Conservation (phyloP, 2,329 filamentous ascomycete genomes). For the Pestalotiopsis sp. region DNA sequence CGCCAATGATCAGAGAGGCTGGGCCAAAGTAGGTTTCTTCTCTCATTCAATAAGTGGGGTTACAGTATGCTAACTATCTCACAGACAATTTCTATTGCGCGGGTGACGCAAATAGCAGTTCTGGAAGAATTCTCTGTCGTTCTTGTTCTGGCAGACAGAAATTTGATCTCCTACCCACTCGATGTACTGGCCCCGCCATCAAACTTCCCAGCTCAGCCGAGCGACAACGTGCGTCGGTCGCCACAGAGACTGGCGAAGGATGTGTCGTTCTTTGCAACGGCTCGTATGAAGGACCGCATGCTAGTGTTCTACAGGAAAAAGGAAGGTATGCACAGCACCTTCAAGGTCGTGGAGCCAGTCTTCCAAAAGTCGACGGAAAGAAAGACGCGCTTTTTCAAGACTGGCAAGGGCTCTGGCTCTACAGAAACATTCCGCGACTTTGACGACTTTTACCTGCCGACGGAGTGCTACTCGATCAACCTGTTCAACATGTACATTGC, state of each 20-base stretch:
- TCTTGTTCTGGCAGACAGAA: constrained; percentile 87
- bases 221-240: constrained; percentile 79
- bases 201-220: constrained; percentile 61
- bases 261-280: constrained; percentile 94
- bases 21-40: constrained; percentile 71
- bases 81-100: constrained; percentile 74
- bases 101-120: constrained; percentile 90
- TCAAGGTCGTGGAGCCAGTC: constrained; percentile 95
- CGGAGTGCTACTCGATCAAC: constrained; percentile 93
- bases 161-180: constrained; percentile 89
- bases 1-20: constrained; percentile 85
- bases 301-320: constrained; percentile 97
- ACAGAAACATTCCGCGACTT: constrained; percentile 98
- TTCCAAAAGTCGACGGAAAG: constrained; percentile 90
- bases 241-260: constrained; percentile 92
- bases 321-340: constrained; percentile 88
- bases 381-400: constrained; percentile 69
- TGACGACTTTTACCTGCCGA: constrained; percentile 97
- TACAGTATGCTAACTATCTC: constrained; percentile 21
- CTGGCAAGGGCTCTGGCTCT: constrained; percentile 64
- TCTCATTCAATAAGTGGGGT: not conserved
- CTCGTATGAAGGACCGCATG: constrained; percentile 94
- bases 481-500: constrained; percentile 94
- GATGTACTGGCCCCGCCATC: constrained; percentile 76
- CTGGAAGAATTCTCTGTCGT: constrained; percentile 96